Evolutionary conservation across 1,284 basidiomycete genomes (phyloP).

Genomic region (Lignosus rhinocerotis): DNA sequence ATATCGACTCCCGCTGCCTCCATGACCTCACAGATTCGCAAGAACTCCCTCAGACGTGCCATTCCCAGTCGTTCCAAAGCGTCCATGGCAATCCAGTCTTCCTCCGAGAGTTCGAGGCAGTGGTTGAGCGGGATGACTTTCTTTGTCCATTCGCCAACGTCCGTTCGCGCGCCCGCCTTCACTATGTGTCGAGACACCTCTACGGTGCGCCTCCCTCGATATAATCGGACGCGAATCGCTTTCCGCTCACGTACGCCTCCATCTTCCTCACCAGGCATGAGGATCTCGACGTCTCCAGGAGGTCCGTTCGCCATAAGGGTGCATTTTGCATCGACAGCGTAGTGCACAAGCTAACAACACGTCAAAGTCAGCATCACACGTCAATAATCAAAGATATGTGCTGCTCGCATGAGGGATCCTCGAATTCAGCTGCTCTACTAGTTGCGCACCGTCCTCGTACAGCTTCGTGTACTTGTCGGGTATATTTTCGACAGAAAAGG

Average conservation of each 20-base stretch:
- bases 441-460: constrained; percentile 46
- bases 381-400: neutral
- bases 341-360: constrained; percentile 42
- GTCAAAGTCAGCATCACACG: neutral
- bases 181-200: constrained; percentile 44
- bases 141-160: constrained; percentile 36
- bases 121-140: constrained; percentile 35
- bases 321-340: constrained; percentile 43
- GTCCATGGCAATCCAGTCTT: constrained; percentile 37
- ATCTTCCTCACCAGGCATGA: constrained; percentile 29
- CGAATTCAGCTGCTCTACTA: constrained; percentile 50
- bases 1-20: constrained; percentile 22
- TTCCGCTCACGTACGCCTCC: constrained; percentile 8
- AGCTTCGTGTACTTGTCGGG: constrained; percentile 44
- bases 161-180: constrained; percentile 2
- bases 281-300: constrained; percentile 49
- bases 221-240: constrained; percentile 45
- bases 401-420: constrained; percentile 49
- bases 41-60: constrained; percentile 35
- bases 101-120: constrained; percentile 18
- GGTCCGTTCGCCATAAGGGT: constrained; percentile 58
- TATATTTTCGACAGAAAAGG: constrained; percentile 37
- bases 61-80: constrained; percentile 34
- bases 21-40: constrained; percentile 38
- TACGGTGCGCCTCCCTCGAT: constrained; percentile 38